Conservation (phyloP, 2,329 filamentous ascomycete genomes). For the Penicillium sp. region DNA sequence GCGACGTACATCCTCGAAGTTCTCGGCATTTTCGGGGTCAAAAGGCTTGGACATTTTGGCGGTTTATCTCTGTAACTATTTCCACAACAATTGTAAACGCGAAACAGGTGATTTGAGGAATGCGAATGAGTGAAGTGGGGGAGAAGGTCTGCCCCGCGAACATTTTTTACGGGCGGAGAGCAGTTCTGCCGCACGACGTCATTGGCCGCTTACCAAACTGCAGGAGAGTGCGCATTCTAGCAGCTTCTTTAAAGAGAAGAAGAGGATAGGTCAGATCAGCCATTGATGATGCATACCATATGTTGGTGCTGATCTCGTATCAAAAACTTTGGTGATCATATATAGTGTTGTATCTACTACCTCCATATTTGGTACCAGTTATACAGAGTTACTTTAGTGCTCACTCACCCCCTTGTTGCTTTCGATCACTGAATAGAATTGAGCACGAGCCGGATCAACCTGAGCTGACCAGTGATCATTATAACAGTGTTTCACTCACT, state of each 20-base stretch:
- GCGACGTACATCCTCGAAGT: constrained; percentile 67
- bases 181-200: constrained; percentile 26
- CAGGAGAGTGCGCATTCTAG: not conserved
- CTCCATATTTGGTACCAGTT: too few relatives aligned
- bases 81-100: not conserved
- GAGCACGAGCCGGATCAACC: constrained; percentile 8
- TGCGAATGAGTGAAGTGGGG: constrained; percentile 8
- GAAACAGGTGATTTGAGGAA: constrained; percentile 1
- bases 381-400: too few relatives aligned
- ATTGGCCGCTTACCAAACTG: constrained; percentile 7
- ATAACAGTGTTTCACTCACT: constrained; percentile 5
- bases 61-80: constrained; percentile 3
- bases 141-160: constrained; percentile 33
- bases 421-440: constrained; percentile 13
- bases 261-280: too few relatives aligned
- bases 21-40: constrained; percentile 67
- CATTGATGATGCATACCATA: not conserved
- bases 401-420: too few relatives aligned
- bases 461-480: constrained; percentile 14
- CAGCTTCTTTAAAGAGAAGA: not conserved
- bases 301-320: not conserved
- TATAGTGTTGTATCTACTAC: too few relatives aligned
- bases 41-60: constrained; percentile 49
- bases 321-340: not conserved
- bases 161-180: constrained; percentile 39